These are phyloP conservation scores for Hanseniaspora lachancei DNA, from an alignment of 805 yeast species.

Conservation along the genomic window DNA sequence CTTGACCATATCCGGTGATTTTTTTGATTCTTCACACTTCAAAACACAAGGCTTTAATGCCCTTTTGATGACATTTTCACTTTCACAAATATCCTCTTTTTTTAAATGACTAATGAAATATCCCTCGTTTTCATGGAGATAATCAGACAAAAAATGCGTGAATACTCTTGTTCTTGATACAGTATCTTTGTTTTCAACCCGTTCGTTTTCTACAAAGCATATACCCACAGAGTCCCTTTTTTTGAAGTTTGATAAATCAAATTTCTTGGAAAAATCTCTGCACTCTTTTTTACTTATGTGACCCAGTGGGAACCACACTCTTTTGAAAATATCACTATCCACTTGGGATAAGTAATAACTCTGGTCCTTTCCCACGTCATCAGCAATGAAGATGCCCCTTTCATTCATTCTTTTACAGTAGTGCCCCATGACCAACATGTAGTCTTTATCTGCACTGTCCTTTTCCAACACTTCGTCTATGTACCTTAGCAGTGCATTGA, in stretches of 20 bases:
- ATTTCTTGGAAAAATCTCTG: constrained; percentile 47
- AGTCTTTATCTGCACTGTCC: constrained; percentile 24
- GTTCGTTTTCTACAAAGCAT: constrained; percentile 66
- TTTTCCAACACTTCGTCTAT: constrained; percentile 30
- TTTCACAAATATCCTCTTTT: constrained; percentile 42
- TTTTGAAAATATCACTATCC: constrained; percentile 31
- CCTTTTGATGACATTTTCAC: constrained; percentile 44
- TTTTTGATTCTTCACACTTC: neutral
- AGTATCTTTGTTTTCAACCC: constrained; percentile 46
- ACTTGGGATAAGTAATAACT: constrained; percentile 77
- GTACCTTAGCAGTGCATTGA: constrained; percentile 60
- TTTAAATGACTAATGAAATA: constrained; percentile 41
- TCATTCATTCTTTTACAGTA: constrained; percentile 39
- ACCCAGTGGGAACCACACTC: constrained; percentile 69
- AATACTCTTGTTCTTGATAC: constrained; percentile 49
- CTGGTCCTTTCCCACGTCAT: constrained; percentile 62
- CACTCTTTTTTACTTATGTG: constrained; percentile 62
- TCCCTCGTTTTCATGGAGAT: constrained; percentile 31
- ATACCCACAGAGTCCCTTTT: constrained; percentile 92
- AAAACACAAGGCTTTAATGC: neutral
- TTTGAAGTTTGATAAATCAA: constrained; percentile 46
- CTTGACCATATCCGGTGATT: neutral
- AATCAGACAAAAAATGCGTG: constrained; percentile 52
- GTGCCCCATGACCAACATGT: constrained; percentile 91
- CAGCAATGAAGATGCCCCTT: constrained; percentile 43